phyloP scores from a whole-genome alignment of 495 filamentous ascomycete genomes.

The Neurospora sp. region DNA sequence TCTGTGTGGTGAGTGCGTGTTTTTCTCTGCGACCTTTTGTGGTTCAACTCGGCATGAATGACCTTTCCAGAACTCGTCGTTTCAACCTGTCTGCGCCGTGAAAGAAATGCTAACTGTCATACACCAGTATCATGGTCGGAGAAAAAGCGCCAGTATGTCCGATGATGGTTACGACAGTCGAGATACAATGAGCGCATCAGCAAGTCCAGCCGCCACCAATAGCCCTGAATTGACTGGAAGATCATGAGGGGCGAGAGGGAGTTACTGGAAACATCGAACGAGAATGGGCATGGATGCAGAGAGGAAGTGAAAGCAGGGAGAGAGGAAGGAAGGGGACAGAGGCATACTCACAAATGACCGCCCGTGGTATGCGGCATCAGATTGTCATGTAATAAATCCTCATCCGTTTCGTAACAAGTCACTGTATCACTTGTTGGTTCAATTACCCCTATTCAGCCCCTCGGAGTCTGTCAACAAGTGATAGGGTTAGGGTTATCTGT shows the following conservation, averaged over 20 bases:
- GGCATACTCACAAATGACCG: neutral
- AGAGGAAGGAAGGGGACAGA: neutral
- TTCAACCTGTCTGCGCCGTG: neutral
- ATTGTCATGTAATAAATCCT: neutral
- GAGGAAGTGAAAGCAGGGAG: neutral
- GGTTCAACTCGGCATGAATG: neutral
- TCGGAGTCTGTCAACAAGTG: neutral
- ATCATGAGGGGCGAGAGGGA: neutral
- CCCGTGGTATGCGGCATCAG: neutral
- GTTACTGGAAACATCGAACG: neutral
- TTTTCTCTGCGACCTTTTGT: neutral
- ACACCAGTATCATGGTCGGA: neutral
- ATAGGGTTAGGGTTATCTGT: neutral
- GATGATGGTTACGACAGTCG: neutral
- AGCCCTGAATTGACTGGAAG: neutral
- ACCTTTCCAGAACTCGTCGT: neutral
- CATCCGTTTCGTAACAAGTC: neutral
- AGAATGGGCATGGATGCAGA: neutral
- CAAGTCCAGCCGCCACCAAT: neutral
- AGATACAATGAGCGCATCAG: neutral
- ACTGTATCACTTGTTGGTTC: neutral
- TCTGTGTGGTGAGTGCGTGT: slow-evolving; percentile 36
- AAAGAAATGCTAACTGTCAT: neutral
- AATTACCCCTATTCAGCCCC: neutral
- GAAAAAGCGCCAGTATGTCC: neutral